These are phyloP conservation scores for Diaporthe citriasiana DNA, from an alignment of 2,329 filamentous ascomycete genomes.

Conservation along the genomic window DNA sequence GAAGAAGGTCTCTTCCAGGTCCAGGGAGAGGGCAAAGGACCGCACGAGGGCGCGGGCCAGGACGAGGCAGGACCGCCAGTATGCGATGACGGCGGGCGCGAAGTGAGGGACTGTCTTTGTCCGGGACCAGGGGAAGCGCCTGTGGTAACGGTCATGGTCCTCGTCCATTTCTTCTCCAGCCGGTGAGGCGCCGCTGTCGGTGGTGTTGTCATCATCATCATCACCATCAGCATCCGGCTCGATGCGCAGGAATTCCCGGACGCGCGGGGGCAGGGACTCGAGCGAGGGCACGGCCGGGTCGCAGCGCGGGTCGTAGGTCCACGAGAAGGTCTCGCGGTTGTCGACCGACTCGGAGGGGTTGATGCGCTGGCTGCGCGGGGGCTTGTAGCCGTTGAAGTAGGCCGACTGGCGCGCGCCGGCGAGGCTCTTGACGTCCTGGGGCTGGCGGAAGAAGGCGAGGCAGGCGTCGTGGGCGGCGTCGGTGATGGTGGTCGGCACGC, in stretches of 20 bases:
- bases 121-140: slow-evolving; percentile 64
- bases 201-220: too few relatives aligned
- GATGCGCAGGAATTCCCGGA: slow-evolving; percentile 57
- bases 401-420: slow-evolving; percentile 54
- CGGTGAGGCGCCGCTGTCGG: background rate
- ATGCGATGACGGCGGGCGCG: slow-evolving; percentile 59
- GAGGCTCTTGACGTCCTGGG: slow-evolving; percentile 58
- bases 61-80: slow-evolving; percentile 63
- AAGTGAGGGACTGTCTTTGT: slow-evolving; percentile 64
- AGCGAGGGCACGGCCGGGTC: slow-evolving; percentile 62
- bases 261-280: slow-evolving; percentile 58
- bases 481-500: slow-evolving; percentile 54
- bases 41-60: slow-evolving; percentile 66
- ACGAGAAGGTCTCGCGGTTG: slow-evolving; percentile 64
- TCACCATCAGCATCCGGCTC: slow-evolving; percentile 53
- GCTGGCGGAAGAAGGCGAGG: slow-evolving; percentile 64
- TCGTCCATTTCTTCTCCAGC: background rate
- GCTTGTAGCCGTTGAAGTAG: slow-evolving; percentile 64
- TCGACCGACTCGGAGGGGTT: slow-evolving; percentile 65
- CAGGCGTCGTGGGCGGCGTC: slow-evolving; percentile 52
- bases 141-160: background rate
- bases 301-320: slow-evolving; percentile 66
- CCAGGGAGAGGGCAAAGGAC: slow-evolving; percentile 68
- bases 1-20: slow-evolving; percentile 68
- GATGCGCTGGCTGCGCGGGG: slow-evolving; percentile 58